phyloP scores from a whole-genome alignment of 345 rosid species.

The Hibiscus tridactylites region DNA sequence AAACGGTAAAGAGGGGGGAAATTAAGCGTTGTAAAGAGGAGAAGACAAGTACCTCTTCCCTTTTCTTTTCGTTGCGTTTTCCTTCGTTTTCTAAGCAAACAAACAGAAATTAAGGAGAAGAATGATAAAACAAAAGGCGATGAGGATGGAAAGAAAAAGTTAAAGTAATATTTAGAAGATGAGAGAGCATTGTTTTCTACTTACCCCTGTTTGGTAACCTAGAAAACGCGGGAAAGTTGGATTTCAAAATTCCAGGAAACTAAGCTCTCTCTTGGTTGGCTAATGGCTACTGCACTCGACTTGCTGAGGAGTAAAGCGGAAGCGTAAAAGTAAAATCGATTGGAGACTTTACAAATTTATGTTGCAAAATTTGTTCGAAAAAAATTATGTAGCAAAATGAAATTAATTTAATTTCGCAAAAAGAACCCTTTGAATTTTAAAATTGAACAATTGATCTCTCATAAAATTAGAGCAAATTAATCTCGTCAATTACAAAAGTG shows the following conservation, averaged over 20 bases:
- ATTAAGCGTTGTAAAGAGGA: neutral
- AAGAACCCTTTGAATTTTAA: too few species aligned
- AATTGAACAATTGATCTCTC: too few species aligned
- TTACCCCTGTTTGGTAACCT: conserved; percentile 6
- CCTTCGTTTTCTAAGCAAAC: neutral
- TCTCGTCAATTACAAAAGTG: too few species aligned
- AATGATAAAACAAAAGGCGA: neutral
- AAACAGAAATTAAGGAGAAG: neutral
- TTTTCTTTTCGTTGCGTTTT: neutral
- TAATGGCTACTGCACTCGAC: neutral
- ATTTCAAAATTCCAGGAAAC: neutral
- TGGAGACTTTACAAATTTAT: neutral
- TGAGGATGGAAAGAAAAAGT: neutral
- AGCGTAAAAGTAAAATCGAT: neutral
- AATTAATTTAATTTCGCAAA: too few species aligned
- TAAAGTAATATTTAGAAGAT: neutral
- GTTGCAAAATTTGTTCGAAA: too few species aligned
- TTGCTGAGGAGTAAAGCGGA: neutral
- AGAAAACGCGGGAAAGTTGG: conserved; percentile 10
- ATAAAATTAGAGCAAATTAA: too few species aligned
- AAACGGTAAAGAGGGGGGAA: neutral
- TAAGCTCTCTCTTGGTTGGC: neutral
- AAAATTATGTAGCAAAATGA: too few species aligned
- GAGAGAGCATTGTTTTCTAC: neutral
- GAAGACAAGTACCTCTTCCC: neutral